Conservation (phyloP, 2,329 filamentous ascomycete genomes). For the Sporothrix protearum region DNA sequence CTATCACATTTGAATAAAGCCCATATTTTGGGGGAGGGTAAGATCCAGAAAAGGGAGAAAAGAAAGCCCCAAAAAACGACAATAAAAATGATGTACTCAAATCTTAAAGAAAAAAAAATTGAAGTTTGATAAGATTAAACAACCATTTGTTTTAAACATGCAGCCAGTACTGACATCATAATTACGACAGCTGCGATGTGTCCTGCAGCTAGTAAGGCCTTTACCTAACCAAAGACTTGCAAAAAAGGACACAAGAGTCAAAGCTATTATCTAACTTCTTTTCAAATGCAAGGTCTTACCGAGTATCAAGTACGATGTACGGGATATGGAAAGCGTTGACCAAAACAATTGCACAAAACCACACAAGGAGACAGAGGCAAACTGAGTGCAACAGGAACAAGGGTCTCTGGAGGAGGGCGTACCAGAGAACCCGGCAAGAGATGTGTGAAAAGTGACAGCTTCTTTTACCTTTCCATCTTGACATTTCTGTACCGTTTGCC, state of each 20-base stretch:
- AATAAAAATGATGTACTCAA: too few species aligned
- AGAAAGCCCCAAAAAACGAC: too few species aligned
- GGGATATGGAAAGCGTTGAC: background rate
- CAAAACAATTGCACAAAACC: background rate
- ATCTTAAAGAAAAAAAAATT: too few species aligned
- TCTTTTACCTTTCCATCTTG: background rate
- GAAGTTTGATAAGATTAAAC: too few species aligned
- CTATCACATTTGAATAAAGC: too few species aligned
- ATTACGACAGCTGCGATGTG: background rate
- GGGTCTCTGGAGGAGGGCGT: background rate
- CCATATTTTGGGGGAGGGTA: too few species aligned
- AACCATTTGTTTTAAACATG: too few species aligned
- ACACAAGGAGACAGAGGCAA: background rate
- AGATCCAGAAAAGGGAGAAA: too few species aligned
- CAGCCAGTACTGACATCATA: background rate
- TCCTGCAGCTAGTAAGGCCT: background rate
- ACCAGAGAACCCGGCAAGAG: background rate
- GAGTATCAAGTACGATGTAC: background rate
- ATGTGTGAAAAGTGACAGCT: slow-evolving; percentile 1
- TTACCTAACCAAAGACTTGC: background rate
- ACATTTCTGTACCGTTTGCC: background rate
- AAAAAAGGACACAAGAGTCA: background rate
- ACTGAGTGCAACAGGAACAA: background rate
- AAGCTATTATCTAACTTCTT: background rate
- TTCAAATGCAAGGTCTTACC: background rate